Evolutionary conservation across 2,329 filamentous ascomycete genomes (phyloP).

Genomic region (Nemania sp.): DNA sequence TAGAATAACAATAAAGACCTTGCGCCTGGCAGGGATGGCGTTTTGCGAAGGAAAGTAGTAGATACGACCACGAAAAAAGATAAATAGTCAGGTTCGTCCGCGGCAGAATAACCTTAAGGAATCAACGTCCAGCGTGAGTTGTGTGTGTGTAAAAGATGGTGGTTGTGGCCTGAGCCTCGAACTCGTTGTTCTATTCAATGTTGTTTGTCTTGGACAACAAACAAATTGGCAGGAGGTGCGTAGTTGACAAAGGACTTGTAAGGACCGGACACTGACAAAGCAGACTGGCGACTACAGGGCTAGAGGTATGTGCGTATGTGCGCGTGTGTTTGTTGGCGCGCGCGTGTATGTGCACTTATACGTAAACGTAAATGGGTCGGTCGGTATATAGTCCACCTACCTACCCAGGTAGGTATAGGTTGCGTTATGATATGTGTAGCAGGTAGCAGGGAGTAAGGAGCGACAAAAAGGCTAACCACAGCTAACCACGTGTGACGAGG

Average conservation of each 20-base stretch:
- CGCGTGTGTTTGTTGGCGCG: background rate
- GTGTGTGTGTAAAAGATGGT: slow-evolving; percentile 36
- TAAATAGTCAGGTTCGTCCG: background rate
- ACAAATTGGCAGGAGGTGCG: slow-evolving; percentile 36
- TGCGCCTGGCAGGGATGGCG: slow-evolving; percentile 45
- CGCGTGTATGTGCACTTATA: slow-evolving; percentile 1
- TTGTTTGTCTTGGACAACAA: slow-evolving; percentile 30
- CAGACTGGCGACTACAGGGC: slow-evolving; percentile 22
- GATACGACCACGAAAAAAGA: slow-evolving; percentile 14
- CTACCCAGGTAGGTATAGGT: background rate
- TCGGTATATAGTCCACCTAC: background rate
- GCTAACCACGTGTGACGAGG: slow-evolving; percentile 3
- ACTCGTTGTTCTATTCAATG: background rate
- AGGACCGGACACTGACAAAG: slow-evolving; percentile 21
- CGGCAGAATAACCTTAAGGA: slow-evolving; percentile 21
- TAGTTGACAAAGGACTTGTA: slow-evolving; percentile 34
- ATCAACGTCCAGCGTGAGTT: slow-evolving; percentile 24
- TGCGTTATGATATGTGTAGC: slow-evolving; percentile 7
- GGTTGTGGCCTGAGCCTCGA: slow-evolving; percentile 32
- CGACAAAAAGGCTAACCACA: slow-evolving; percentile 38
- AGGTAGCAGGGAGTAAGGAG: too few species aligned
- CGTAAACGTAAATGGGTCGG: background rate
- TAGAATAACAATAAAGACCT: slow-evolving; percentile 26
- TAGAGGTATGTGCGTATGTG: background rate
- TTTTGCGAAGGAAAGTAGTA: slow-evolving; percentile 22